These are phyloP conservation scores for Schizosaccharomyces lindneri DNA, from an alignment of 805 yeast species.

Conservation along the genomic window DNA sequence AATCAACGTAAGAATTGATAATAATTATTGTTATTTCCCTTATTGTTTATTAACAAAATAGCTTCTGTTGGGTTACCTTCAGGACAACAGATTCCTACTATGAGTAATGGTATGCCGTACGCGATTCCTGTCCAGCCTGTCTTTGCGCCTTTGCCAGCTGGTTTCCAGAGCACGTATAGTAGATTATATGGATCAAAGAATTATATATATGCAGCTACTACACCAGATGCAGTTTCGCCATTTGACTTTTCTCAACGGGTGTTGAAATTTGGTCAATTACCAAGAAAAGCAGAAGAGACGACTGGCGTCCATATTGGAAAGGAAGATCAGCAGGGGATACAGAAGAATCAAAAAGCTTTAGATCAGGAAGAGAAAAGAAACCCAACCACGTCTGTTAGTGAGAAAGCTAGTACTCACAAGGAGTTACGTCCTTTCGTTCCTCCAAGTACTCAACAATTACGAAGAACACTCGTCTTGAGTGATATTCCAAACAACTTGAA, in stretches of 20 bases:
- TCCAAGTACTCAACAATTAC: conserved; percentile 6
- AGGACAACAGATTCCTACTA: neutral
- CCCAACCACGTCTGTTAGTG: neutral
- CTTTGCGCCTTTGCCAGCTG: neutral
- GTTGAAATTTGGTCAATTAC: neutral
- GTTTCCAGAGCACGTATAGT: neutral
- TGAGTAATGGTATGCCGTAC: neutral
- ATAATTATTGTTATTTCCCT: neutral
- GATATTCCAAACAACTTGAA: conserved; percentile 7
- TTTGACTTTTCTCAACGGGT: neutral
- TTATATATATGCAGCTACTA: neutral
- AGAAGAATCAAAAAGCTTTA: neutral
- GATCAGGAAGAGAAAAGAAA: neutral
- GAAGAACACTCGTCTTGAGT: conserved; percentile 5
- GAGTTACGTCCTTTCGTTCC: conserved; percentile 3
- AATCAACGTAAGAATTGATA: neutral
- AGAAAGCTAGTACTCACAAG: neutral
- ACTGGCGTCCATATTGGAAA: neutral
- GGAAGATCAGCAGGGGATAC: neutral
- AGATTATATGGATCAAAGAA: neutral
- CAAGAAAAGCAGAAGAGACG: neutral
- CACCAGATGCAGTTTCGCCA: neutral
- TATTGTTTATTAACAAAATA: neutral
- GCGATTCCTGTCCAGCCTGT: neutral
- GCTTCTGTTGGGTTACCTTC: neutral